Evolutionary conservation across 257 asterid species (phyloP).

Genomic region (Solanum ahanhuiri): DNA sequence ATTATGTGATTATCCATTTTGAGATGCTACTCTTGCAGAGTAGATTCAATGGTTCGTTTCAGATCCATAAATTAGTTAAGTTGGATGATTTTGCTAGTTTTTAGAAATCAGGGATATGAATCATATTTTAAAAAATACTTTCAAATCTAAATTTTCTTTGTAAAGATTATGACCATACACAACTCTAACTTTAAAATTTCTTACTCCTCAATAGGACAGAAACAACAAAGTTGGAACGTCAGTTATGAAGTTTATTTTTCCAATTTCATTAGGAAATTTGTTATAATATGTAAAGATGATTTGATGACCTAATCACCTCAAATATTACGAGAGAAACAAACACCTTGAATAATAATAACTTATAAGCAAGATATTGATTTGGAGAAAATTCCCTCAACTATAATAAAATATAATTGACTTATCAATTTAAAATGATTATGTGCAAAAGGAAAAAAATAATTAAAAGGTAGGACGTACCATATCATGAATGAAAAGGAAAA

Average conservation of each 20-base stretch:
- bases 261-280: neutral
- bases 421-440: neutral
- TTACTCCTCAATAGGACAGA: neutral
- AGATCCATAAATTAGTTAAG: neutral
- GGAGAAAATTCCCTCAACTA: neutral
- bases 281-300: neutral
- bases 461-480: constrained; percentile 26
- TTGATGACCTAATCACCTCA: neutral
- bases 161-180: neutral
- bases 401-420: neutral
- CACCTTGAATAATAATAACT: neutral
- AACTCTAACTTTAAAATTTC: neutral
- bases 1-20: neutral
- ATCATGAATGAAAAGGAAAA: constrained; percentile 55
- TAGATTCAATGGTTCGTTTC: neutral
- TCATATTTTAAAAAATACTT: neutral
- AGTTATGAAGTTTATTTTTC: neutral
- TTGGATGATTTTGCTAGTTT: no score
- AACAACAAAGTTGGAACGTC: neutral
- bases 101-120: neutral
- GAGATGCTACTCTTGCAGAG: neutral
- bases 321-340: neutral
- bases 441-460: neutral
- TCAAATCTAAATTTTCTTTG: neutral
- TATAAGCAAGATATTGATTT: neutral